Evolutionary conservation across 805 yeast species (phyloP), one percentile per base, ranked within the genome.

Genomic region (Myxozyma vanderwaltii): DNA sequence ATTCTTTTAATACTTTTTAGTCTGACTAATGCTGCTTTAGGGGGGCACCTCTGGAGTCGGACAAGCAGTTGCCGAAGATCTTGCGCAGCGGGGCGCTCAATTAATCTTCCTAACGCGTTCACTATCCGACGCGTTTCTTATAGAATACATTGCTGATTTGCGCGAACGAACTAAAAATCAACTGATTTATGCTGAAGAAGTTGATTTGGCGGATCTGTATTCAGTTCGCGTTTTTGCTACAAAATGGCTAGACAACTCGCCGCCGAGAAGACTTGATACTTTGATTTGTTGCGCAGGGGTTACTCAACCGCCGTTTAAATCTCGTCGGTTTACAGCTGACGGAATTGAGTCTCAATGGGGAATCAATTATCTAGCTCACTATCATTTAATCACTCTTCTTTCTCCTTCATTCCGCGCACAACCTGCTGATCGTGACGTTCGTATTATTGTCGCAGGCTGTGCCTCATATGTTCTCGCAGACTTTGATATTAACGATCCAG

Each of bases 21-120:
- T 10, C 19, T 10, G 33, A 13, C 29, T 51, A 33, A 17, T n/a
- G 13, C 36, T 4, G 15, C 27, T 23, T 19, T 41, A 63, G 66
- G 99, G 99, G n/a, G 99, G 96, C 1, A 92, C 98, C 0, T 81
- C 95, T 0, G 97, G 98, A 0, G 71, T 90, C 61, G 99, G 99
- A 0, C 86, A 92, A 0, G 81, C 82, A 2, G 80, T 88, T 3
- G 94, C 83, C 0, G 77, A 79, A 38, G 91, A 91, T 33, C 71
- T 94, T 67, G 97, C 97, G 0, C 56, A 65, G 0, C 74, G 82
- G 51, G 99, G 99, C 2, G 97, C 98, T 0, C 98, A 94, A 71
- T 67, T 92, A 51, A 82, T 94, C 33, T 69, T 92, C 48, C 75
- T 90, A 46, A 86, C 88, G 38, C 76, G 92, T 43, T 79, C 85